Percentiles rank a stretch among this genome's conserved stretches.
Evolutionary conservation across 352 stramenopile genomes (phyloP).

Genomic region (Phytophthora pinifolia): DNA sequence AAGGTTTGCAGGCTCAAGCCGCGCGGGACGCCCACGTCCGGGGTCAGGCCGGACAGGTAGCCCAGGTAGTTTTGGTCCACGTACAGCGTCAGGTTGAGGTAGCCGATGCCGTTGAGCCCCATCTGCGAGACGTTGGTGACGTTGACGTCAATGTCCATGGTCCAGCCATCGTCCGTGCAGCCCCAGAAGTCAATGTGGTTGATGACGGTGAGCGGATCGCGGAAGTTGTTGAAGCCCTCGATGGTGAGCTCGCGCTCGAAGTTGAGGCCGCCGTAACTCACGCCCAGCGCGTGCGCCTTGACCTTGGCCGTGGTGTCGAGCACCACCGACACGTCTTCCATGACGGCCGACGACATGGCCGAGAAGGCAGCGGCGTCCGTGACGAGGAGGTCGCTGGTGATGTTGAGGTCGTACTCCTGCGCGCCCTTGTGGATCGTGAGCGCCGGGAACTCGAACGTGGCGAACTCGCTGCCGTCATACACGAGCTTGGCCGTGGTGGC

Average conservation of each 20-base stretch:
- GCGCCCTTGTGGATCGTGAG: slow-evolving; percentile 44
- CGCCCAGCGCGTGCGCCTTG: slow-evolving; percentile 47
- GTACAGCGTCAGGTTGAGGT: slow-evolving; percentile 72
- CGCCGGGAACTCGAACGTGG: slow-evolving; percentile 45
- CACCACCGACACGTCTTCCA: slow-evolving; percentile 40
- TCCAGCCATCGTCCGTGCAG: slow-evolving; percentile 34
- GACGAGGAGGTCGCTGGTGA: slow-evolving; percentile 37
- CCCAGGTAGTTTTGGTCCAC: slow-evolving; percentile 58
- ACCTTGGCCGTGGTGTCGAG: slow-evolving; percentile 46
- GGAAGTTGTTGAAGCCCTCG: slow-evolving; percentile 61
- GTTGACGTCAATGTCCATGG: slow-evolving; percentile 62
- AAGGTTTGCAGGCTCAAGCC: slow-evolving; percentile 39
- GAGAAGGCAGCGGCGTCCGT: slow-evolving; percentile 45
- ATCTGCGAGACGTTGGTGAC: slow-evolving; percentile 55
- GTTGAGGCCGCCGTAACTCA: slow-evolving; percentile 57
- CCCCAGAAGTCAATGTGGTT: slow-evolving; percentile 58
- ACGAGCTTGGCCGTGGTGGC: slow-evolving; percentile 41
- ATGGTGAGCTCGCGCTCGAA: slow-evolving; percentile 54
- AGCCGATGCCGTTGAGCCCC: slow-evolving; percentile 54
- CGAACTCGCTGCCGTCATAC: slow-evolving; percentile 49
- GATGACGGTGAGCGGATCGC: slow-evolving; percentile 42
- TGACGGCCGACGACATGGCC: slow-evolving; percentile 40
- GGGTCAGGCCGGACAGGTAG: slow-evolving; percentile 43
- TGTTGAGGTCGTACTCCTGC: slow-evolving; percentile 37
- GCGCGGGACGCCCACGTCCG: slow-evolving; percentile 45